A percentile compares a stretch with the other conserved stretches of the same genome.
Conservation (phyloP, 768 basidiomycete genomes). For the Trichaptum fuscoviolaceum region DNA sequence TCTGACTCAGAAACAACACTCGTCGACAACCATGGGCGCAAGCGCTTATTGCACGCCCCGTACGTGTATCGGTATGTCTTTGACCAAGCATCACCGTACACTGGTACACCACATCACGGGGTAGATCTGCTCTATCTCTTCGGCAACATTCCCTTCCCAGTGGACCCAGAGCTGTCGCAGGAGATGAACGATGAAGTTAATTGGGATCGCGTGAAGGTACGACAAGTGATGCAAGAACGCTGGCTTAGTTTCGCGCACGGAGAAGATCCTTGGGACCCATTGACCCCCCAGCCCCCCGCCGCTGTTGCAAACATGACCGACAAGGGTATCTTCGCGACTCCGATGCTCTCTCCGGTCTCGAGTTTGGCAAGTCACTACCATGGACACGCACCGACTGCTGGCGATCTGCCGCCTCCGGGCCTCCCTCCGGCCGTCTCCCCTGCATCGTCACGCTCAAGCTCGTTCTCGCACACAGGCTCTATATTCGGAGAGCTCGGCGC, state of each 20-base stretch:
- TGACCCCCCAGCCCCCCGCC: neutral
- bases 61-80: slow-evolving; percentile 80
- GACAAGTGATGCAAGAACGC: slow-evolving; percentile 64
- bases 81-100: slow-evolving; percentile 70
- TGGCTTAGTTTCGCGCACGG: slow-evolving; percentile 77
- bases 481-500: neutral
- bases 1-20: neutral
- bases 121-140: slow-evolving; percentile 76
- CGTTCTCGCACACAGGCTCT: neutral
- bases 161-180: slow-evolving; percentile 21
- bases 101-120: slow-evolving; percentile 62
- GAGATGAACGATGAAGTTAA: slow-evolving; percentile 32
- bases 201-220: slow-evolving; percentile 36
- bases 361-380: neutral
- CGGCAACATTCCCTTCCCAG: slow-evolving; percentile 62
- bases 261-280: slow-evolving; percentile 58
- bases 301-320: neutral
- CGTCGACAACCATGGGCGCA: slow-evolving; percentile 27
- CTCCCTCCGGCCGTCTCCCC: neutral
- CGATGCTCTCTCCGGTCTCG: neutral
- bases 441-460: neutral
- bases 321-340: neutral
- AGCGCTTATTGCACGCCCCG: slow-evolving; percentile 36
- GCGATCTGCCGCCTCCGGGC: neutral
- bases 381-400: neutral